These are phyloP conservation scores for Adiantum capillusveneris DNA, from an alignment of 75 land plant species.

Conservation along the genomic window DNA sequence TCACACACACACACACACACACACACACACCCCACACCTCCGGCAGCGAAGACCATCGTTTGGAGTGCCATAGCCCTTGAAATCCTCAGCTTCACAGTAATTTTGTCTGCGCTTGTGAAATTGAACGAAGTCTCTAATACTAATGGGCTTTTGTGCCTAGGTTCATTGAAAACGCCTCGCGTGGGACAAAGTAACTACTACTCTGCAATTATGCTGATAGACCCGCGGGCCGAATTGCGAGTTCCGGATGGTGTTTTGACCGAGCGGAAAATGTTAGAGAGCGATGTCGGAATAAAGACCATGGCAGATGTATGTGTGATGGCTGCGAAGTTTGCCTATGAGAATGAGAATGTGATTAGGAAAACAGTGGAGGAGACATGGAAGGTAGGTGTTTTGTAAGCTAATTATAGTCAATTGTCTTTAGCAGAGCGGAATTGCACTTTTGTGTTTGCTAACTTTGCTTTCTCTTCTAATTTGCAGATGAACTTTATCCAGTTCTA, in stretches of 20 bases:
- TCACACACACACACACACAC: too few relatives aligned
- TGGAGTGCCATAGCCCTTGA: too few relatives aligned
- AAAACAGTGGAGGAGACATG: slow-evolving; percentile 18
- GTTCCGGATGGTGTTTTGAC: background rate
- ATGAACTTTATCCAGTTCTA: slow-evolving; percentile 46
- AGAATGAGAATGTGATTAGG: slow-evolving; percentile 19
- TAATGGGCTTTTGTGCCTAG: too few relatives aligned
- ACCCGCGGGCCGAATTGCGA: background rate
- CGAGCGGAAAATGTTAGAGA: background rate
- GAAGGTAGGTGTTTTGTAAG: slow-evolving; percentile 20
- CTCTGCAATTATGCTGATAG: background rate
- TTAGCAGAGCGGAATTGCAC: background rate
- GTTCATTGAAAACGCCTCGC: too few relatives aligned
- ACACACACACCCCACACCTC: too few relatives aligned
- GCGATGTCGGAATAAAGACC: background rate
- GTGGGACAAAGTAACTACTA: background rate
- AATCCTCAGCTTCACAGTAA: too few relatives aligned
- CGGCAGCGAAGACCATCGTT: too few relatives aligned
- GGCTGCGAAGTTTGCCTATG: slow-evolving; percentile 46
- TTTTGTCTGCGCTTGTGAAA: too few relatives aligned
- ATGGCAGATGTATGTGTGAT: slow-evolving; percentile 26
- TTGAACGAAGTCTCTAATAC: too few relatives aligned
- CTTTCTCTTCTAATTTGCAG: slow-evolving; percentile 12
- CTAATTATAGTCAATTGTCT: background rate
- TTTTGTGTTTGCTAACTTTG: background rate